Percentiles rank a stretch among this genome's conserved stretches.
Evolutionary conservation across 2,329 filamentous ascomycete genomes (phyloP).

Genomic region (Cladosporium sp.): DNA sequence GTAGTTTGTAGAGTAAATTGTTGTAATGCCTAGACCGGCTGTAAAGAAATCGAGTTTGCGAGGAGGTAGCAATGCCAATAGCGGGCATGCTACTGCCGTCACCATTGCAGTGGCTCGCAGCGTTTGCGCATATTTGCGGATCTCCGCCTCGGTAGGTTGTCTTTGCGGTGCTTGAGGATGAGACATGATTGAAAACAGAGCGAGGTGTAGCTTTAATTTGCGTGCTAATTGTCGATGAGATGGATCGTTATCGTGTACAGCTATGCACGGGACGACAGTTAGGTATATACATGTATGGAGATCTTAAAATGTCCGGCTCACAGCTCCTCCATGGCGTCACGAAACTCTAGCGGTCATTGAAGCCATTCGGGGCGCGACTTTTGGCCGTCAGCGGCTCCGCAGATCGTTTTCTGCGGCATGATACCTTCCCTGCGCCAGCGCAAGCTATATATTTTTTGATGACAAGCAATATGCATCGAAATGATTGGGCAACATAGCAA

Average conservation of each 20-base stretch:
- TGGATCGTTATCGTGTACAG: too few relatives aligned
- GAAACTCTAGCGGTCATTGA: neutral
- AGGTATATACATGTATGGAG: too few relatives aligned
- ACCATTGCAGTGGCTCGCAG: slow-evolving; percentile 46
- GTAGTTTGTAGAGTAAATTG: slow-evolving; percentile 48
- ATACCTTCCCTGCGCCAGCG: too few relatives aligned
- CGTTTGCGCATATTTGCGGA: slow-evolving; percentile 27
- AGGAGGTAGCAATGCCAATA: slow-evolving; percentile 54
- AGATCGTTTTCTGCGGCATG: neutral
- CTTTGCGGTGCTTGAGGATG: slow-evolving; percentile 24
- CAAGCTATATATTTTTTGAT: neutral
- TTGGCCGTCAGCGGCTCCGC: neutral
- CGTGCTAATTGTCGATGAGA: too few relatives aligned
- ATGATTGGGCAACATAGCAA: slow-evolving; percentile 11
- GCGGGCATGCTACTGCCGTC: slow-evolving; percentile 50
- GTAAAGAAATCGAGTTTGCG: slow-evolving; percentile 61
- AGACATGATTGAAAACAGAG: slow-evolving; percentile 17
- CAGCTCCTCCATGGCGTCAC: slow-evolving; percentile 3
- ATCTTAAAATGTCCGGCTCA: neutral
- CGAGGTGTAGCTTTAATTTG: neutral
- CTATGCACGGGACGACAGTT: too few relatives aligned
- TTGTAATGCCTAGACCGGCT: slow-evolving; percentile 47
- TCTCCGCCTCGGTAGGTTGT: slow-evolving; percentile 21
- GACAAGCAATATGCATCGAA: neutral
- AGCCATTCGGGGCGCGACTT: slow-evolving; percentile 4